phyloP scores from a whole-genome alignment of 2,329 filamentous ascomycete species.

The Ophiostoma piceae region DNA sequence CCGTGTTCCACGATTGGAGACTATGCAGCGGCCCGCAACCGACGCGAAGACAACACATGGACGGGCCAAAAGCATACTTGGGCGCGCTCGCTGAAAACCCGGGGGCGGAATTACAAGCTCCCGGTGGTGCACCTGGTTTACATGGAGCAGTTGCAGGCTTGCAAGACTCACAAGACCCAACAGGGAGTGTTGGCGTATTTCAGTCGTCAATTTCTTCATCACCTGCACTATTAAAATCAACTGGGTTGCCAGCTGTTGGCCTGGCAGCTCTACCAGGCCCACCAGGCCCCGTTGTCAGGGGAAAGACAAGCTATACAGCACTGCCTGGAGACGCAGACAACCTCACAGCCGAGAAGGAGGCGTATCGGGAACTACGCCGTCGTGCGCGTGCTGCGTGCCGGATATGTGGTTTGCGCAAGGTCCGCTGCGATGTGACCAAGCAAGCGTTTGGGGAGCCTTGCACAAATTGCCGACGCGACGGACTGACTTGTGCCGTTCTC shows the following conservation, averaged over 20 bases:
- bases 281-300: slow-evolving; percentile 1
- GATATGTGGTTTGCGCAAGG: slow-evolving; percentile 17
- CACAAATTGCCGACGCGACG: slow-evolving; percentile 16
- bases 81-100: neutral
- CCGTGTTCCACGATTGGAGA: neutral
- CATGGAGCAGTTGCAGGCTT: neutral
- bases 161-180: neutral
- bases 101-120: neutral
- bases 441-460: slow-evolving; percentile 17
- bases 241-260: neutral
- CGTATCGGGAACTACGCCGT: slow-evolving; percentile 5
- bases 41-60: neutral
- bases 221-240: neutral
- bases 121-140: neutral
- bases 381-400: slow-evolving; percentile 15
- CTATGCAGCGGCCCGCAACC: neutral
- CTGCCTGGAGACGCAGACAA: neutral
- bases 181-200: neutral
- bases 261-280: neutral
- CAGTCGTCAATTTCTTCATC: neutral
- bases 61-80: neutral
- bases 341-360: slow-evolving; percentile 3
- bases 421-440: slow-evolving; percentile 18
- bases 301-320: neutral
- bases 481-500: neutral